Evolutionary conservation across 2,329 filamentous ascomycete species (phyloP).

Genomic region (Colletotrichum musicola): DNA sequence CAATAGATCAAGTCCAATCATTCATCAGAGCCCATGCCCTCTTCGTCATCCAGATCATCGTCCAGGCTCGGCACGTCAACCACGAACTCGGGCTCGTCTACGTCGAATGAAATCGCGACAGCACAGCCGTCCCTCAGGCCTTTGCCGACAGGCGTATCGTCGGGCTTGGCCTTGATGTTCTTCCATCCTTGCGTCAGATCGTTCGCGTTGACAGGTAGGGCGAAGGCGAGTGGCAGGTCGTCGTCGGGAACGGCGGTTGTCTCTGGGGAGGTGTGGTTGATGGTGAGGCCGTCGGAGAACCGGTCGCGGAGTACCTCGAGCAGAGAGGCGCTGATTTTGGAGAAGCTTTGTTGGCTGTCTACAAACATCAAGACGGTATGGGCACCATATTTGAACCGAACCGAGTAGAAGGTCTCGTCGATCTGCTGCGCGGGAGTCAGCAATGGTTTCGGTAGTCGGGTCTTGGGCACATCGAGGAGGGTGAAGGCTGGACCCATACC

Average conservation of each 20-base stretch:
- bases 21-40: slow-evolving; percentile 42
- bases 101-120: slow-evolving; percentile 64
- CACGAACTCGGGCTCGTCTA: slow-evolving; percentile 56
- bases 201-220: slow-evolving; percentile 56
- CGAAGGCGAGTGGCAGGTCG: slow-evolving; percentile 60
- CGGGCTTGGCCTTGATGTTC: slow-evolving; percentile 53
- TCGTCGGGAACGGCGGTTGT: slow-evolving; percentile 55
- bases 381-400: slow-evolving; percentile 80
- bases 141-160: slow-evolving; percentile 55
- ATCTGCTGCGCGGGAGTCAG: slow-evolving; percentile 41
- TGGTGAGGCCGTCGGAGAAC: slow-evolving; percentile 66
- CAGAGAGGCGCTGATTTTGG: slow-evolving; percentile 68
- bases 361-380: slow-evolving; percentile 79
- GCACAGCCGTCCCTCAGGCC: slow-evolving; percentile 61
- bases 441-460: neutral
- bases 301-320: slow-evolving; percentile 68
- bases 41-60: slow-evolving; percentile 57
- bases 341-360: slow-evolving; percentile 68
- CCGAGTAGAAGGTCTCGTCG: slow-evolving; percentile 68
- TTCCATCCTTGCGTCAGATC: slow-evolving; percentile 65
- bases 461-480: neutral
- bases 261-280: slow-evolving; percentile 47
- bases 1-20: neutral
- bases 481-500: neutral
- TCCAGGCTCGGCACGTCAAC: slow-evolving; percentile 59